Conservation (phyloP, 352 stramenopile genomes). For the Phytophthora boehmeriae region DNA sequence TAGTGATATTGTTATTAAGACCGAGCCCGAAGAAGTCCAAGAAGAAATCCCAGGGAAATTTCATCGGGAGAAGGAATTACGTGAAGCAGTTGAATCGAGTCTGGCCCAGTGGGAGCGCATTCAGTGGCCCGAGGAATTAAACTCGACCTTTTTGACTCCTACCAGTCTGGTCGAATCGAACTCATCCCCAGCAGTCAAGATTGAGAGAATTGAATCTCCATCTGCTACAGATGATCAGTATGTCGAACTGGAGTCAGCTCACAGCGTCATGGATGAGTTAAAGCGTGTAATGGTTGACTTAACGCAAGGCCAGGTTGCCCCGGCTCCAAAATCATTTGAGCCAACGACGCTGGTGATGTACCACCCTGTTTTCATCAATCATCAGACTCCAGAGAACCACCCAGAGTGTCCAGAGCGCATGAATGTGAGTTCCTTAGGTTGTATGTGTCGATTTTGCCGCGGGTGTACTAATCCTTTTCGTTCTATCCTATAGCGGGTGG, state of each 20-base stretch:
- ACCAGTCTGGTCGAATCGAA: slow-evolving; percentile 12
- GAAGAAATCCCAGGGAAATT: slow-evolving; percentile 37
- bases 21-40: slow-evolving; percentile 11
- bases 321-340: slow-evolving; percentile 20
- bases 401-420: slow-evolving; percentile 84
- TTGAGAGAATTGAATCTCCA: slow-evolving; percentile 26
- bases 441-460: not conserved
- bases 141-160: slow-evolving; percentile 49
- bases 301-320: slow-evolving; percentile 59
- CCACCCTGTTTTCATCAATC: slow-evolving; percentile 84
- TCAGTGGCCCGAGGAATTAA: slow-evolving; percentile 65
- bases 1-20: slow-evolving; percentile 29
- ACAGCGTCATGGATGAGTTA: slow-evolving; percentile 69
- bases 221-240: slow-evolving; percentile 25
- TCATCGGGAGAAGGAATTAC: slow-evolving; percentile 53
- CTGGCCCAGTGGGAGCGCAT: slow-evolving; percentile 70
- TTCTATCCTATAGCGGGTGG: slow-evolving; percentile 54
- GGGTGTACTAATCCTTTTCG: slow-evolving; percentile 18
- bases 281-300: slow-evolving; percentile 83
- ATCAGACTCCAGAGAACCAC: slow-evolving; percentile 84
- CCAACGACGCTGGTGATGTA: slow-evolving; percentile 81
- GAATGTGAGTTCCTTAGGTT: slow-evolving; percentile 53
- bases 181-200: slow-evolving; percentile 32
- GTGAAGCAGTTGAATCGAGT: slow-evolving; percentile 52
- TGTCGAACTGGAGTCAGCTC: slow-evolving; percentile 8